Evolutionary conservation across 345 rosid genomes (phyloP).

Genomic region (Ceriops decandra): DNA sequence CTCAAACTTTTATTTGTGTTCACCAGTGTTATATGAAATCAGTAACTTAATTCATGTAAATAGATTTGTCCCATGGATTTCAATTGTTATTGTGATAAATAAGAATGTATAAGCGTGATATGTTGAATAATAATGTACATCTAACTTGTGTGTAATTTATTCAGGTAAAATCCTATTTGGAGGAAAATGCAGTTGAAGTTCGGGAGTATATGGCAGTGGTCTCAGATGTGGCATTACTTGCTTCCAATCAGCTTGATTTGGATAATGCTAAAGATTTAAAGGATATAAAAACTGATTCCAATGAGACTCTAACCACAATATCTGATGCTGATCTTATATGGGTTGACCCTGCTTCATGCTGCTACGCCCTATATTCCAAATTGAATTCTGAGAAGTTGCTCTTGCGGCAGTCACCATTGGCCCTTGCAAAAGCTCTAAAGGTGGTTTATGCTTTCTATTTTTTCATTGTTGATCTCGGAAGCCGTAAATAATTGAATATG

Average conservation of each 20-base stretch:
- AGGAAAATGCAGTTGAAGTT: slow-evolving; percentile 61
- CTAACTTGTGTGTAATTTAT: slow-evolving; percentile 1
- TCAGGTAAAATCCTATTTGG: slow-evolving; percentile 51
- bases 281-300: slow-evolving; percentile 18
- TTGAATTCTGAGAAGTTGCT: slow-evolving; percentile 62
- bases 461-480: not conserved
- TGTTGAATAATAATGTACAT: slow-evolving; percentile 2
- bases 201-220: slow-evolving; percentile 61
- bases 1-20: not conserved
- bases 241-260: slow-evolving; percentile 47
- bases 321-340: slow-evolving; percentile 52
- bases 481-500: not conserved
- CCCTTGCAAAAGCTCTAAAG: slow-evolving; percentile 93
- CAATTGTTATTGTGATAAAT: slow-evolving; percentile 1
- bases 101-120: not conserved
- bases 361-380: slow-evolving; percentile 85
- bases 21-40: not conserved
- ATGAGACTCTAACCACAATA: slow-evolving; percentile 10
- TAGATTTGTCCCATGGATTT: not conserved
- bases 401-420: slow-evolving; percentile 76
- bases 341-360: slow-evolving; percentile 79
- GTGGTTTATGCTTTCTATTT: slow-evolving; percentile 31
- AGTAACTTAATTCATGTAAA: not conserved
- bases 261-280: slow-evolving; percentile 22
- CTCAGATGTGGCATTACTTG: slow-evolving; percentile 67